Base-by-base conservation (phyloP, 2,329 filamentous ascomycete species). In the Penicillium expansum region DNA sequence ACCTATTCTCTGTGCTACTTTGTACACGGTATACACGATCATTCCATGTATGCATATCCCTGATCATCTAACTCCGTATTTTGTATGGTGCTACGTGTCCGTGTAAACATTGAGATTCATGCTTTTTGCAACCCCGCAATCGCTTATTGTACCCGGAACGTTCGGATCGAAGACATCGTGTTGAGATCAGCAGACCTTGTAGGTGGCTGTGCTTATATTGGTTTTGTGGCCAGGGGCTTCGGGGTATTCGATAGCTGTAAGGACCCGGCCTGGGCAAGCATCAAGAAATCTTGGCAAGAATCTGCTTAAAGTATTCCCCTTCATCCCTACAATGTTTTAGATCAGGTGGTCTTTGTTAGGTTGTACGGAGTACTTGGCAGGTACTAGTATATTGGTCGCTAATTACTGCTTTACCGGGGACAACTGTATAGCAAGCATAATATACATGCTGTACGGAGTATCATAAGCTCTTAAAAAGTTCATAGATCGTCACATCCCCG, bases 181-280 rank as follows among this genome's bases (percentile, higher is more conserved):
- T 24, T 24, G 27, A 52, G 48, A 52, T 52, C 54, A 56, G 48
- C 48, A 43, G 54, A 56, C 48, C 54, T 29, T 33, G 29, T 20
- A 18, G 4, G 43, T 41, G 35, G 33, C 43, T 38, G 30, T 35
- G 45, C 52, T 51, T 22, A 35, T 20, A 30, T 32, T 35, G 11
- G 2, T 38, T 30, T 20, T 43, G n/a, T 54, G 52, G 13, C 43
- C 44, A 41, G 45, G 29, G 44, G 33, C 27, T 24, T 11, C 18
- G 29, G 22, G 6, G 16, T 42, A 27, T 50, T 42, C 27, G 9
- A 55, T 50, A 37, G 37, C 44, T 55, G 45, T 50, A 55, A 55
- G 52, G 52, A 39, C 45, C 29, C n/a, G 20, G 11, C 18, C 10
- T 43, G 37, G 37, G 7, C 10, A 33, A 35, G 22, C 44, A 32